Conservation (phyloP, 768 basidiomycete species). For the Tephrocybe sp. region DNA sequence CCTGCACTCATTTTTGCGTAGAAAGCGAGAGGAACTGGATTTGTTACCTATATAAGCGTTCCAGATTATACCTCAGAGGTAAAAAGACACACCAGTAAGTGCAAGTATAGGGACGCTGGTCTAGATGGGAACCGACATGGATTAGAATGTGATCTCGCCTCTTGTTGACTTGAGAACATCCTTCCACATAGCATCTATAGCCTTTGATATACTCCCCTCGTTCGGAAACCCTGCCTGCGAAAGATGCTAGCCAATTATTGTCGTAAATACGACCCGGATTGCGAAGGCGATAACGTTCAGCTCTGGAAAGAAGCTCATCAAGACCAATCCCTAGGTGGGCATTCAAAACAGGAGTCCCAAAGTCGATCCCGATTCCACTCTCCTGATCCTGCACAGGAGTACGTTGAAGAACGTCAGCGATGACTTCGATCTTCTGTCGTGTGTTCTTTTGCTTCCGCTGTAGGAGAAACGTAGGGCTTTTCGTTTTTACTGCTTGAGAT, state of each 20-base stretch:
- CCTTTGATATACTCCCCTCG: constrained; percentile 57
- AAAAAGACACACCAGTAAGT: constrained; percentile 53
- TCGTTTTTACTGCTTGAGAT: neutral
- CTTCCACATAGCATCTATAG: constrained; percentile 67
- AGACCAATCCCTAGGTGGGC: constrained; percentile 63
- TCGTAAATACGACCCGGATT: constrained; percentile 62
- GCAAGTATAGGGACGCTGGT: constrained; percentile 67
- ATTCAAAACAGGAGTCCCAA: constrained; percentile 58
- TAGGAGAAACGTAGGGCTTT: neutral
- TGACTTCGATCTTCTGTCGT: constrained; percentile 1
- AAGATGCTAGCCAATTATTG: constrained; percentile 63
- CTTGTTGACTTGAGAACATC: constrained; percentile 69
- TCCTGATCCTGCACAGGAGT: constrained; percentile 5
- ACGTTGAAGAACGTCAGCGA: neutral
- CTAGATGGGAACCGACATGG: constrained; percentile 71
- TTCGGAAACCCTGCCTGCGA: constrained; percentile 64
- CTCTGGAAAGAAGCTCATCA: constrained; percentile 52
- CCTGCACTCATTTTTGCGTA: constrained; percentile 78
- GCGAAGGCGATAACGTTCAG: constrained; percentile 50
- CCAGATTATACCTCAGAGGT: neutral
- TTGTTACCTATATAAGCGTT: constrained; percentile 5
- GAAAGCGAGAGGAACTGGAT: constrained; percentile 60
- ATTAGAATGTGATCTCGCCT: constrained; percentile 74
- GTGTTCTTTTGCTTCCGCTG: neutral
- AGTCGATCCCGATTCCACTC: constrained; percentile 20